Base-by-base conservation (phyloP, 2,329 filamentous ascomycete genomes). In the Trichoderma cornu-damae region DNA sequence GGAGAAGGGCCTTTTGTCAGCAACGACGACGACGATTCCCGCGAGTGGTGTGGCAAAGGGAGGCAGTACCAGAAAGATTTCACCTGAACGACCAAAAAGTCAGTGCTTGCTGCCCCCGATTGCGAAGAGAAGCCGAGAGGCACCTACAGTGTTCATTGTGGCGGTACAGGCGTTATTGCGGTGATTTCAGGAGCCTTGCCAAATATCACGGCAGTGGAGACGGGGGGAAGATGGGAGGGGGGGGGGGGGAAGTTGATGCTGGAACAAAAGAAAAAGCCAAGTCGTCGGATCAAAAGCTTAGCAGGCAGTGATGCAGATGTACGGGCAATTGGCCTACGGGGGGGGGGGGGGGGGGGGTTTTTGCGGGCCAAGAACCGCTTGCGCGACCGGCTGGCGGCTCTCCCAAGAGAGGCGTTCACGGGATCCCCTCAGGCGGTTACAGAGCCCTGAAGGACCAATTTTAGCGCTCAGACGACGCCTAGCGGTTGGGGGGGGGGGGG, bases 1-100 rank as follows among this genome's bases (percentile, higher is more conserved):
- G 6, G 9, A 44, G 40, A 9, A 51, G 1, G 28, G 34, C 16
- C n/a, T 40, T 24, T 30, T 16, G 51, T 55, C 47, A 55, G 51
- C 42, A 55, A 30, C n/a, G n/a, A 43, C 6, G 34, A 28, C n/a
- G n/a, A 32, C 14, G 40, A 18, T 14, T 34, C 22, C n/a, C 2
- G 40, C 12, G 16, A 37, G 40, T 16, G 35, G 51, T 35, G 40
- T 16, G 26, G 49, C 24, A 34, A 9, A 8, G n/a, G 7, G 12
- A 34, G 16, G 43, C 66, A 76, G 63, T 76, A 86, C 84, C 84
- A 87, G 74, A 87, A 86, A 52, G 84, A 86, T 76, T 79, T 83
- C 62, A 81, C 77, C 84, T 86, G 56, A 57, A 38, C 8, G 34
- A 43, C 16, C 3, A 30, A 16, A 46, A 20, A 47, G 42, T 44